phyloP scores from a whole-genome alignment of 257 asterid species.

The Ilex asprella region DNA sequence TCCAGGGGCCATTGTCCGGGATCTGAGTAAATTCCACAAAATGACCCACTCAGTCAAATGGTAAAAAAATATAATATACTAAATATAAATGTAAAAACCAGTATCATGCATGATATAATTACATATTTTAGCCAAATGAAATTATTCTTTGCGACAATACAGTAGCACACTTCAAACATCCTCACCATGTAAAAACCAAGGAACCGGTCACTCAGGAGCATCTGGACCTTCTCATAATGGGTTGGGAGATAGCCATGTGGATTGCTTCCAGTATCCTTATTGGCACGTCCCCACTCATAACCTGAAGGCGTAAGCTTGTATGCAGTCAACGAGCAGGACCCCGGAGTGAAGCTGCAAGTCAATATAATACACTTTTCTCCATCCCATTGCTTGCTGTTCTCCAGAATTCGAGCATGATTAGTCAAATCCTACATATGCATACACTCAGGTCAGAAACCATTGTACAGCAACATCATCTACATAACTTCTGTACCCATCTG shows the following conservation, averaged over 20 bases:
- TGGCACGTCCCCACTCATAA: constrained; percentile 95
- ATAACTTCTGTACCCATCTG: neutral
- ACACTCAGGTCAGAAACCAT: neutral
- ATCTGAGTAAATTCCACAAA: constrained; percentile 30
- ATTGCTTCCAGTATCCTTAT: constrained; percentile 79
- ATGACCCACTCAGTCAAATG: neutral
- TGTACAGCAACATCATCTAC: neutral
- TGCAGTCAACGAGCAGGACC: constrained; percentile 94
- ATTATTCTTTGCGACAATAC: neutral
- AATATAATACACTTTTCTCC: constrained; percentile 93
- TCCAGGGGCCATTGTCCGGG: constrained; percentile 98
- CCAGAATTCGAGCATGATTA: constrained; percentile 63
- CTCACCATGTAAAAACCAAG: constrained; percentile 96
- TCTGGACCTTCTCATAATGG: constrained; percentile 93
- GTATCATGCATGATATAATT: neutral
- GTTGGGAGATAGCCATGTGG: constrained; percentile 96
- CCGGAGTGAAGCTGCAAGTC: constrained; percentile 98
- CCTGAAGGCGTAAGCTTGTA: constrained; percentile 94
- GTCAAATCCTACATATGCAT: constrained; percentile 56
- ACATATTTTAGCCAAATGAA: neutral
- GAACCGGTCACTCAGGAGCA: constrained; percentile 96
- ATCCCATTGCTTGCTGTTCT: constrained; percentile 95
- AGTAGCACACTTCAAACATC: neutral
- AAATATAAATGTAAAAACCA: neutral
- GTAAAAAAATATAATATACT: neutral